phyloP scores from a whole-genome alignment of 2,329 filamentous ascomycete genomes.

The Fonsecaea pedrosoi region DNA sequence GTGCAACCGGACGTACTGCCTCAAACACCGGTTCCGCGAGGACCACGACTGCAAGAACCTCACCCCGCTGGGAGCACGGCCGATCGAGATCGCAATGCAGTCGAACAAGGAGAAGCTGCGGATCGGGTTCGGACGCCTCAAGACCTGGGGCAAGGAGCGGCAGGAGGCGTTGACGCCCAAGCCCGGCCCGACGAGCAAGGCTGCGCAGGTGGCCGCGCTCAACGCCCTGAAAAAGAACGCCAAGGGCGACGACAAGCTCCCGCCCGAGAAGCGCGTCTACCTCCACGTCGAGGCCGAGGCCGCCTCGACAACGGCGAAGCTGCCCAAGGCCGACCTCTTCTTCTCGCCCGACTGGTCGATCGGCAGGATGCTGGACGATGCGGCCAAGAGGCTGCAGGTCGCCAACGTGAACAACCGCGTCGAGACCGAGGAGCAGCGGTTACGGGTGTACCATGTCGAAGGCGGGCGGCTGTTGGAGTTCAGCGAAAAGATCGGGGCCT shows the following conservation, averaged over 20 bases:
- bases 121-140: constrained; percentile 77
- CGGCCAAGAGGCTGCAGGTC: constrained; percentile 50
- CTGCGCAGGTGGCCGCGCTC: constrained; percentile 71
- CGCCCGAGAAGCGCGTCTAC: constrained; percentile 85
- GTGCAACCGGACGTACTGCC: constrained; percentile 59
- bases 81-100: constrained; percentile 35
- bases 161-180: constrained; percentile 70
- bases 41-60: constrained; percentile 86
- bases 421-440: constrained; percentile 67
- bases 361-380: constrained; percentile 65
- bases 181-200: constrained; percentile 67
- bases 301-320: constrained; percentile 81
- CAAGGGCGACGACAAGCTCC: constrained; percentile 85
- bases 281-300: constrained; percentile 82
- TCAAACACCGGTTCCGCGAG: constrained; percentile 59
- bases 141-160: constrained; percentile 80
- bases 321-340: constrained; percentile 80
- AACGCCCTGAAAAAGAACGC: constrained; percentile 83
- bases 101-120: constrained; percentile 65
- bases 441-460: constrained; percentile 93
- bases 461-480: constrained; percentile 86
- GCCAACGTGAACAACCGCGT: constrained; percentile 56
- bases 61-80: constrained; percentile 62
- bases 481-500: constrained; percentile 78
- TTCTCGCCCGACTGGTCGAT: constrained; percentile 89